Evolutionary conservation across 1,139 yeast species (phyloP).

Genomic region (Pichia sp.): DNA sequence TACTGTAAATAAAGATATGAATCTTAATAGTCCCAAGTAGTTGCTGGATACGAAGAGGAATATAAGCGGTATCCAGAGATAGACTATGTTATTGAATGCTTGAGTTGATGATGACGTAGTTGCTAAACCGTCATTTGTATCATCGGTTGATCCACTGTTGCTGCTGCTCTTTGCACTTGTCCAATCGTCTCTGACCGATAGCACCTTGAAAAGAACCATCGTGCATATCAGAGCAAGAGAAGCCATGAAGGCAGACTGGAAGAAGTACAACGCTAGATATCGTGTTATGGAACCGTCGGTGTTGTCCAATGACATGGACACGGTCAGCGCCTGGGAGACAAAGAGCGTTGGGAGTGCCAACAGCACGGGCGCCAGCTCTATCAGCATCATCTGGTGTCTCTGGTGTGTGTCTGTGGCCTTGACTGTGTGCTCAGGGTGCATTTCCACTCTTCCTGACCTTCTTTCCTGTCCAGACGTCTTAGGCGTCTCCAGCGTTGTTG

Average conservation of each 20-base stretch:
- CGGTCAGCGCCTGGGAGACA: constrained; percentile 29
- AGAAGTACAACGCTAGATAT: background rate
- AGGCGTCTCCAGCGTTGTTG: too few relatives aligned
- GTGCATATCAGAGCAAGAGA: too few relatives aligned
- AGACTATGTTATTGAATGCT: background rate
- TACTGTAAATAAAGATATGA: constrained; percentile 23
- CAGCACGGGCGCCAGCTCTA: constrained; percentile 33
- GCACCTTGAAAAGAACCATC: too few relatives aligned
- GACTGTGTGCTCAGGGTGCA: too few relatives aligned
- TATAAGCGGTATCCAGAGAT: constrained; percentile 19
- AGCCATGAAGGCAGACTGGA: background rate
- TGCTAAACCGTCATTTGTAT: background rate
- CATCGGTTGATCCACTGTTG: too few relatives aligned
- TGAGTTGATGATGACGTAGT: background rate
- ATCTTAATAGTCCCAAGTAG: constrained; percentile 26
- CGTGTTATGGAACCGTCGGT: background rate
- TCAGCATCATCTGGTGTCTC: constrained; percentile 8
- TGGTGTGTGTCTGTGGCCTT: too few relatives aligned
- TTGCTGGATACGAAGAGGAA: constrained; percentile 21
- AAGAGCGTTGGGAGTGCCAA: constrained; percentile 33
- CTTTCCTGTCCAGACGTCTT: too few relatives aligned
- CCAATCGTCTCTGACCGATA: too few relatives aligned
- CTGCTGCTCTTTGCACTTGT: too few relatives aligned
- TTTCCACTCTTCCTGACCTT: too few relatives aligned
- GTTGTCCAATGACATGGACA: background rate